Conservation (phyloP, 164 flowering plant genomes). For the Protea cynaroides region DNA sequence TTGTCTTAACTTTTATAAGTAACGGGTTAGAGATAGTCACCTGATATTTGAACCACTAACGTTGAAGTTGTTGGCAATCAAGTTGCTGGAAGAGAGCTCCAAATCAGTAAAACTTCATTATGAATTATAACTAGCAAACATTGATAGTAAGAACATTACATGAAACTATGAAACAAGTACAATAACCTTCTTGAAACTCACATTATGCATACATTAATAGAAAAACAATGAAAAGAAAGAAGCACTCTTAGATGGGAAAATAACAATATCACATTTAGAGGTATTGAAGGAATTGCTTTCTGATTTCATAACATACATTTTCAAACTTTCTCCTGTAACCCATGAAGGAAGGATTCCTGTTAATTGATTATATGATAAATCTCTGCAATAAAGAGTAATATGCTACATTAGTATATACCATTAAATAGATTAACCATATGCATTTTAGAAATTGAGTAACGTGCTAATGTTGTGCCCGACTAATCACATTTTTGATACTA, state of each 20-base stretch:
- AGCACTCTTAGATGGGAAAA: neutral
- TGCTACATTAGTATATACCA: neutral
- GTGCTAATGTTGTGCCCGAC: too few species aligned
- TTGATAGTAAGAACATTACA: neutral
- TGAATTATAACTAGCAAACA: neutral
- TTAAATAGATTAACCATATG: too few species aligned
- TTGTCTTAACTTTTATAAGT: too few species aligned
- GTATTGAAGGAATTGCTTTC: too few species aligned
- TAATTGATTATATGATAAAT: slow-evolving; percentile 70
- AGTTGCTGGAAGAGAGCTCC: slow-evolving; percentile 34
- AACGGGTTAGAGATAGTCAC: slow-evolving; percentile 9
- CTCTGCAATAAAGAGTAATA: slow-evolving; percentile 35
- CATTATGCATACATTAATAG: too few species aligned
- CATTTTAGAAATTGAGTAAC: too few species aligned
- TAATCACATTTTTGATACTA: too few species aligned
- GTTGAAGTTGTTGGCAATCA: slow-evolving; percentile 69
- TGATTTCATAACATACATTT: slow-evolving; percentile 43
- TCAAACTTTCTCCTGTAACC: slow-evolving; percentile 30
- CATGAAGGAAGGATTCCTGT: slow-evolving; percentile 73
- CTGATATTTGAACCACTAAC: slow-evolving; percentile 38
- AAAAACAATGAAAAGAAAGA: neutral
- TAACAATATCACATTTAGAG: too few species aligned
- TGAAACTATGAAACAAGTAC: too few species aligned
- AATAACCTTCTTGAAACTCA: too few species aligned
- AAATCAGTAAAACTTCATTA: too few species aligned